These are phyloP conservation scores for Triticum dicoccoides DNA, from an alignment of 176 grass and related monocot genomes.

Conservation along the genomic window DNA sequence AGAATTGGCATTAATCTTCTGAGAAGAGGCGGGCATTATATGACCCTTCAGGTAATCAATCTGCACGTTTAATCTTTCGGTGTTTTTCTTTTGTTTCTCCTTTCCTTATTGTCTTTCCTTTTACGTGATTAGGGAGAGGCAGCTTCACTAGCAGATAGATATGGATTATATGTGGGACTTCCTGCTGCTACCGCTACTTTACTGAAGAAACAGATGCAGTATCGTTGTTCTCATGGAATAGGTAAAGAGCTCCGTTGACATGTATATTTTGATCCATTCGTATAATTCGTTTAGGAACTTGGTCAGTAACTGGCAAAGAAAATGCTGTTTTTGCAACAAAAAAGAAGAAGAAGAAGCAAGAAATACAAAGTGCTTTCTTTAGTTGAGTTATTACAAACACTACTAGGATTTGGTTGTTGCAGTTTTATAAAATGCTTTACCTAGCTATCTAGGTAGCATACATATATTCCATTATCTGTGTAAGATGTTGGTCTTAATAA, in stretches of 20 bases:
- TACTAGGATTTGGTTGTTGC: not conserved
- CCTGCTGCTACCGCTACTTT: constrained; percentile 75
- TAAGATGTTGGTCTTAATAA: constrained; percentile 11
- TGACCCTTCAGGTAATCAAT: constrained; percentile 91
- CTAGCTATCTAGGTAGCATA: no score
- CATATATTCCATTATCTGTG: not conserved
- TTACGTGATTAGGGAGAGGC: constrained; percentile 69
- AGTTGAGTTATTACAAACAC: not conserved
- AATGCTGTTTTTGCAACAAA: not conserved
- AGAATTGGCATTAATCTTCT: constrained; percentile 76
- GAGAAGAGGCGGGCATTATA: constrained; percentile 92
- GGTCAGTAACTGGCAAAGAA: no score
- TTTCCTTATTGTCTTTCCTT: constrained; percentile 13
- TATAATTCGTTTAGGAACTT: not conserved
- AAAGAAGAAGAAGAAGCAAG: not conserved
- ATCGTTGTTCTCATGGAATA: constrained; percentile 36
- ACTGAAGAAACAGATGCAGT: constrained; percentile 78
- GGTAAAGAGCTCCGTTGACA: not conserved
- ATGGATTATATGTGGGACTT: constrained; percentile 77
- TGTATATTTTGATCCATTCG: not conserved
- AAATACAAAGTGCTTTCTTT: constrained; percentile 1
- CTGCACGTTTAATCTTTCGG: not conserved
- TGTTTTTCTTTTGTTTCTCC: not conserved
- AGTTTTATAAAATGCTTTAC: no score
- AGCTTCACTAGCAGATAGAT: constrained; percentile 79